A percentile compares a stretch with the other conserved stretches of the same genome.
Evolutionary conservation across 768 basidiomycete genomes (phyloP).

Genomic region (Tricholomella constricta): DNA sequence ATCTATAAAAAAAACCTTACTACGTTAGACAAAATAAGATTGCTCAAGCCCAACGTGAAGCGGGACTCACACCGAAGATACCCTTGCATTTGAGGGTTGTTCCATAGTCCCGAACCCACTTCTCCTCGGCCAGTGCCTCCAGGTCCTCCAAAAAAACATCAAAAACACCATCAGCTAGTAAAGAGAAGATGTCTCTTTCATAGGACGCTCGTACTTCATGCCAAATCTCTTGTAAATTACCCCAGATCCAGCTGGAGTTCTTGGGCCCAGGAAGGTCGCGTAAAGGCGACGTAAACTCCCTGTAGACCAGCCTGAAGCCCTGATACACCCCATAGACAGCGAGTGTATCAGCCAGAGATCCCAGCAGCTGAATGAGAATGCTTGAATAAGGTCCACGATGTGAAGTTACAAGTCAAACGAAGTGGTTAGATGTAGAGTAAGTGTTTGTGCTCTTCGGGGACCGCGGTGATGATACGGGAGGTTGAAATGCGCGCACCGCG

Average conservation of each 20-base stretch:
- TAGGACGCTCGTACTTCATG: background rate
- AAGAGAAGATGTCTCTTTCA: background rate
- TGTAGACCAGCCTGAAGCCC: slow-evolving; percentile 35
- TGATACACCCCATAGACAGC: slow-evolving; percentile 31
- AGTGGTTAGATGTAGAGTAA: no score
- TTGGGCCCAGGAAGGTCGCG: slow-evolving; percentile 53
- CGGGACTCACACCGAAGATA: slow-evolving; percentile 44
- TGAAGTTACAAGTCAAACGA: no score
- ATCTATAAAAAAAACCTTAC: background rate
- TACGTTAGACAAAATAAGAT: background rate
- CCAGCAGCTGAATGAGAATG: slow-evolving; percentile 15
- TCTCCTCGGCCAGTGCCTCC: slow-evolving; percentile 15
- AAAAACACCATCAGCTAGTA: background rate
- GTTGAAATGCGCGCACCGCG: no score
- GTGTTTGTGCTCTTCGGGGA: no score
- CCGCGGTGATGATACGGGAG: no score
- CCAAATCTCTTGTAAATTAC: slow-evolving; percentile 39
- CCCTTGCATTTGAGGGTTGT: slow-evolving; percentile 14
- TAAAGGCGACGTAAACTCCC: slow-evolving; percentile 41
- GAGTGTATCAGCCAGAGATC: slow-evolving; percentile 19
- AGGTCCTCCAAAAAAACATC: slow-evolving; percentile 30
- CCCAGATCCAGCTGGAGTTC: slow-evolving; percentile 44
- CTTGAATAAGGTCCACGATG: no score
- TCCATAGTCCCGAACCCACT: slow-evolving; percentile 16
- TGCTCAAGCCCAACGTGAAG: slow-evolving; percentile 47